These are phyloP conservation scores for Cubamyces sp. DNA, from an alignment of 768 basidiomycete species.

Conservation along the genomic window DNA sequence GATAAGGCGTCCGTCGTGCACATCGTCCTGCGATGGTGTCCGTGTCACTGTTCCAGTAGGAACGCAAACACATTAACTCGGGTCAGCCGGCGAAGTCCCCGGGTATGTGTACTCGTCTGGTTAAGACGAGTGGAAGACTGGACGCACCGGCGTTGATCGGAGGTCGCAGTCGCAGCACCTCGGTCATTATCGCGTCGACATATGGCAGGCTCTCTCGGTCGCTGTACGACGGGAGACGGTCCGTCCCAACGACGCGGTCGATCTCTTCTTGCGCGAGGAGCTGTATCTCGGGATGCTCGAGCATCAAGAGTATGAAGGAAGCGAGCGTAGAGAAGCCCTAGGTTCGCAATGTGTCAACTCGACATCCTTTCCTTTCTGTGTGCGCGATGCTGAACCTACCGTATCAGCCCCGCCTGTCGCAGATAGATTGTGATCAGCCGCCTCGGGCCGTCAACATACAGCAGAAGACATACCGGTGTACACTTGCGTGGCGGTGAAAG, in stretches of 20 bases:
- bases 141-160: conserved; percentile 8
- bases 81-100: too few species aligned
- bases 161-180: conserved; percentile 32
- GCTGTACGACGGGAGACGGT: conserved; percentile 29
- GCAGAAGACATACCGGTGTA: conserved; percentile 5
- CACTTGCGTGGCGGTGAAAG: conserved; percentile 14
- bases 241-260: conserved; percentile 31
- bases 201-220: conserved; percentile 34
- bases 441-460: too few species aligned
- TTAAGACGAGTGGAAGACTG: neutral
- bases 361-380: too few species aligned
- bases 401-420: conserved; percentile 10
- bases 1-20: conserved; percentile 23
- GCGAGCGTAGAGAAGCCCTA: conserved; percentile 16
- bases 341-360: conserved; percentile 5
- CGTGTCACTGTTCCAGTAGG: conserved; percentile 5
- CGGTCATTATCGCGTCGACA: conserved; percentile 33
- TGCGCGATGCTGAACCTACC: neutral
- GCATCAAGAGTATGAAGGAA: conserved; percentile 32
- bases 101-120: too few species aligned
- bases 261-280: conserved; percentile 35
- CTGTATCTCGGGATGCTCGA: conserved; percentile 31
- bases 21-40: conserved; percentile 21
- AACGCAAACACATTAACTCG: too few species aligned
- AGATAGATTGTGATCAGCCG: too few species aligned